A percentile compares a stretch with the other conserved stretches of the same genome.
Conservation (phyloP, 768 basidiomycete species). For the Trametes elegans region DNA sequence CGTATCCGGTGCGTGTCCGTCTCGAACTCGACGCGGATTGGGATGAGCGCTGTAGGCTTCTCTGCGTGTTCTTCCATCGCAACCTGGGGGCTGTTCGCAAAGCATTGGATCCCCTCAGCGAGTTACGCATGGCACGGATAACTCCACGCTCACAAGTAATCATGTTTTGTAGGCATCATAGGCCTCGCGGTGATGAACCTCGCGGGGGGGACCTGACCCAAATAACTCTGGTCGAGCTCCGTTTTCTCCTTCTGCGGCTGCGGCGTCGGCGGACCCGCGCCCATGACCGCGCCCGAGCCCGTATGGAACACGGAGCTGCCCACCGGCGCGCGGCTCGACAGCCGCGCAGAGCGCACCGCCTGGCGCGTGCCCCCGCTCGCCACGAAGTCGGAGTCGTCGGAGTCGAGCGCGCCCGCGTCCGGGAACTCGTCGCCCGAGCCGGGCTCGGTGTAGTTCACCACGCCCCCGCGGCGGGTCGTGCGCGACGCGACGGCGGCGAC, state of each 20-base stretch:
- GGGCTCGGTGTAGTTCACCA: constrained; percentile 85
- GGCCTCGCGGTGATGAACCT: constrained; percentile 66
- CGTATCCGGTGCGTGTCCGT: constrained; percentile 88
- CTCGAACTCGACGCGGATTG: constrained; percentile 94
- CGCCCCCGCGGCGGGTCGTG: constrained; percentile 54
- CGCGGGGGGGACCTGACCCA: constrained; percentile 82
- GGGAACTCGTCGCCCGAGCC: constrained; percentile 80
- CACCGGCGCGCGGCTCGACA: constrained; percentile 26
- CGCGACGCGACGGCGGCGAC: constrained; percentile 37
- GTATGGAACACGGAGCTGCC: constrained; percentile 55
- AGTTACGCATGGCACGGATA: constrained; percentile 15
- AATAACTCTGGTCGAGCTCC: constrained; percentile 83
- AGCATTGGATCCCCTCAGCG: not conserved
- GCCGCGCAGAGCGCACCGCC: constrained; percentile 38
- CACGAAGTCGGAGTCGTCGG: constrained; percentile 81
- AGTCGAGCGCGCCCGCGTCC: constrained; percentile 78
- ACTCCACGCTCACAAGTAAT: constrained; percentile 82
- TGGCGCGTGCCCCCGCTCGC: constrained; percentile 62
- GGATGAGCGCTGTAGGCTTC: constrained; percentile 61
- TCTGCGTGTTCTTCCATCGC: constrained; percentile 61
- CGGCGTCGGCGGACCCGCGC: constrained; percentile 32
- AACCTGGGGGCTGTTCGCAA: constrained; percentile 53
- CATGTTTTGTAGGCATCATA: constrained; percentile 60
- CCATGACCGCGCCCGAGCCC: constrained; percentile 30
- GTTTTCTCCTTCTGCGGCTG: constrained; percentile 40